Conservation (phyloP, 371 early-diverging fungal genomes). For the Apophysomyces ossiformis region DNA sequence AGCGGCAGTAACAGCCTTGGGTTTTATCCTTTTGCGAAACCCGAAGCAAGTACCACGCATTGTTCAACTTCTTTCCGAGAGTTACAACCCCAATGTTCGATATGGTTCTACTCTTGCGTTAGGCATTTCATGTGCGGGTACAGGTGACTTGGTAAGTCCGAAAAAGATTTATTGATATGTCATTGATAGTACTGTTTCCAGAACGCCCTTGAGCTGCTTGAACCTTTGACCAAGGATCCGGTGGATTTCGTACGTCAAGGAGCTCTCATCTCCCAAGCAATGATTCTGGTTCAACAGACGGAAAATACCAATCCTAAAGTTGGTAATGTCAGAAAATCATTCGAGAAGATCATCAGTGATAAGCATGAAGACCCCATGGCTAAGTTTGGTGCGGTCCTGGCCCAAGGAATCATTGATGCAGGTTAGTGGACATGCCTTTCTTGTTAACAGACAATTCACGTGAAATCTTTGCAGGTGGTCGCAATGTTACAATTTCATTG, state of each 20-base stretch:
- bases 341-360: constrained; percentile 89
- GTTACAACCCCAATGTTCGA: constrained; percentile 98
- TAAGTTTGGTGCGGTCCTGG: constrained; percentile 98
- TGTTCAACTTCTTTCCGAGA: constrained; percentile 96
- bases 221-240: constrained; percentile 97
- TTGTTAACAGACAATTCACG: neutral
- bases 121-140: constrained; percentile 98
- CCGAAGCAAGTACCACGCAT: constrained; percentile 95
- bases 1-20: constrained; percentile 97
- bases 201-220: constrained; percentile 95
- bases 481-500: constrained; percentile 95
- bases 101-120: constrained; percentile 97
- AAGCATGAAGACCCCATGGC: constrained; percentile 95
- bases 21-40: constrained; percentile 91
- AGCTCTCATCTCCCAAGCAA: constrained; percentile 97
- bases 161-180: neutral
- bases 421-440: constrained; percentile 44
- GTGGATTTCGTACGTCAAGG: constrained; percentile 99
- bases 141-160: constrained; percentile 75
- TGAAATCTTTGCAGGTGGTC: constrained; percentile 68
- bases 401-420: constrained; percentile 98
- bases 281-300: constrained; percentile 97
- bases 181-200: constrained; percentile 13
- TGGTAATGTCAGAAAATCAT: constrained; percentile 81
- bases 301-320: constrained; percentile 80